Percentiles rank a stretch among this genome's conserved stretches.
Conservation (phyloP, 305 asterid genomes). For the Ilex paraguariensis region DNA sequence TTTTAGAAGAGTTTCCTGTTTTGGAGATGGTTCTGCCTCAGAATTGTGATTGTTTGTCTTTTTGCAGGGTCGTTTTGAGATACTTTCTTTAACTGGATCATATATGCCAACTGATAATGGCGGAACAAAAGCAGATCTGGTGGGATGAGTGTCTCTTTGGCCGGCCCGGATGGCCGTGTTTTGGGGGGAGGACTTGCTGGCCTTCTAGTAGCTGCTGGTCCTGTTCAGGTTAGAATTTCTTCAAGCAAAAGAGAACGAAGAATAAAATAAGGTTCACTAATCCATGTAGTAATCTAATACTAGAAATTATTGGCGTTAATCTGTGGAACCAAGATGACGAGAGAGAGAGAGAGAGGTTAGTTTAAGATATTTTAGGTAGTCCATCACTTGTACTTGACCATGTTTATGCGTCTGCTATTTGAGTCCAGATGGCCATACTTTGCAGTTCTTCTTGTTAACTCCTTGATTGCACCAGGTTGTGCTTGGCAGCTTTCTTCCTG, state of each 20-base stretch:
- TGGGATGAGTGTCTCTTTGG: constrained; percentile 85
- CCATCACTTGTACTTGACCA: background rate
- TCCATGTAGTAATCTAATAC: too few species aligned
- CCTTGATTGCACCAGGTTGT: constrained; percentile 52
- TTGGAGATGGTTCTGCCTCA: too few species aligned
- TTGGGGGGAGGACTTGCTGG: constrained; percentile 93
- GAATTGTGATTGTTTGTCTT: constrained; percentile 2
- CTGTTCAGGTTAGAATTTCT: constrained; percentile 44
- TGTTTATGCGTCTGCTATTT: background rate
- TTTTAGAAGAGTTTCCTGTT: too few species aligned
- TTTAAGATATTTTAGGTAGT: constrained; percentile 2
- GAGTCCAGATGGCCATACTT: background rate
- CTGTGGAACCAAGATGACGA: too few species aligned
- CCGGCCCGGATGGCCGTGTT: constrained; percentile 94
- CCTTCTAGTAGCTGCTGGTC: constrained; percentile 78
- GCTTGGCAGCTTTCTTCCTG: constrained; percentile 70
- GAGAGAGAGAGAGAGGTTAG: too few species aligned
- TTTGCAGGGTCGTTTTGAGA: constrained; percentile 79
- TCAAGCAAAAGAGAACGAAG: too few species aligned
- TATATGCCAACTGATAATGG: constrained; percentile 56
- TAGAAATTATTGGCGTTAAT: too few species aligned
- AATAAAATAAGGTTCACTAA: too few species aligned
- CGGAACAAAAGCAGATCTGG: constrained; percentile 77
- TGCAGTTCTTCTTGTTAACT: constrained; percentile 14
- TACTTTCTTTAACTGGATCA: constrained; percentile 78